Conservation (phyloP, 495 filamentous ascomycete species). For the Podospora comata region DNA sequence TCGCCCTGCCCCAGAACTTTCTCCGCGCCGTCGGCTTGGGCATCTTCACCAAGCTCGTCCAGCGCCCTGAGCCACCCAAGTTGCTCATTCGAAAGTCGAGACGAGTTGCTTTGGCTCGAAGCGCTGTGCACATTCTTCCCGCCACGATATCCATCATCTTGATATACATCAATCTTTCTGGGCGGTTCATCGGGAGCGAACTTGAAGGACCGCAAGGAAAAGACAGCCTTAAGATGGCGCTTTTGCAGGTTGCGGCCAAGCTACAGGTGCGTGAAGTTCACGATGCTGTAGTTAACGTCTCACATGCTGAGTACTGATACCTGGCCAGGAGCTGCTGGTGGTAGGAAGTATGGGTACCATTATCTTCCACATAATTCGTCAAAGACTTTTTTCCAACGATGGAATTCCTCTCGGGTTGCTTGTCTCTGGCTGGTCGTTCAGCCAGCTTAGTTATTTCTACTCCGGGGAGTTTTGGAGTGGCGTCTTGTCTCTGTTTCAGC, state of each 20-base stretch:
- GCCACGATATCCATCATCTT: not conserved
- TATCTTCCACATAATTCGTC: not conserved
- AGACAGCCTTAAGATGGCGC: not conserved
- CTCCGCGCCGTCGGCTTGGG: not conserved
- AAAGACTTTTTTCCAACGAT: not conserved
- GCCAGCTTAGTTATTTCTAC: not conserved
- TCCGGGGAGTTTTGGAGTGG: not conserved
- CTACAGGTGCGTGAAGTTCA: not conserved
- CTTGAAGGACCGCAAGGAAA: not conserved
- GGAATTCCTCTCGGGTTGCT: not conserved
- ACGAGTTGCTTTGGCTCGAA: not conserved
- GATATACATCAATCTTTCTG: not conserved
- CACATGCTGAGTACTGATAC: too few relatives aligned
- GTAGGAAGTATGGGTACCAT: not conserved
- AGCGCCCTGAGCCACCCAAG: not conserved
- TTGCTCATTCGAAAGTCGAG: not conserved
- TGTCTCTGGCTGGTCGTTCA: not conserved
- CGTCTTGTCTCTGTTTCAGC: not conserved
- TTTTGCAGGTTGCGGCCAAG: slow-evolving; percentile 1
- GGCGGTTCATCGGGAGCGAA: not conserved
- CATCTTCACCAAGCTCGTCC: not conserved
- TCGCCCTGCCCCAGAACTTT: not conserved
- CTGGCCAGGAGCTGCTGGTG: not conserved
- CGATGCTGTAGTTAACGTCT: too few relatives aligned
- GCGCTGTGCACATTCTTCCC: not conserved